A percentile compares a stretch with the other conserved stretches of the same genome.
Evolutionary conservation across 306 rosid genomes (phyloP).

Genomic region (Quercus cerris): DNA sequence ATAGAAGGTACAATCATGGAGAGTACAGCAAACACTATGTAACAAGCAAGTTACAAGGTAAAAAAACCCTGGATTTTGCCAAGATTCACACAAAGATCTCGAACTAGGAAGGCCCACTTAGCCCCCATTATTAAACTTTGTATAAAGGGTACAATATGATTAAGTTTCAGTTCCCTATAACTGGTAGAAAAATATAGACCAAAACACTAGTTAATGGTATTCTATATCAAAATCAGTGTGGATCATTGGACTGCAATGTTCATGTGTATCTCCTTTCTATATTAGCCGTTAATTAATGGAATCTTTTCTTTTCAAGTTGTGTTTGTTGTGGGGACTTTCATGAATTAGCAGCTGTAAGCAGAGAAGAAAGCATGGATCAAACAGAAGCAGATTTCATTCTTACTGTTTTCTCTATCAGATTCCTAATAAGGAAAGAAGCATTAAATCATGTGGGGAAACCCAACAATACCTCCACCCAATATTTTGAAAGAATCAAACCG

Average conservation of each 20-base stretch:
- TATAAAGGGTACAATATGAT: conserved; percentile 6
- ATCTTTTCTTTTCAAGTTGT: conserved; percentile 30
- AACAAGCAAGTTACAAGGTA: conserved; percentile 89
- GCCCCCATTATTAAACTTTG: conserved; percentile 25
- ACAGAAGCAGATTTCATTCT: conserved; percentile 11
- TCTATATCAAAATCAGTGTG: conserved; percentile 21
- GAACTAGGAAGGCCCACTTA: conserved; percentile 28
- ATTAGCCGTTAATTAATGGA: conserved; percentile 33
- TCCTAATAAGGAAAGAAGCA: conserved; percentile 31
- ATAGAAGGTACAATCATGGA: conserved; percentile 83
- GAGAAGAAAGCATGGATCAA: conserved; percentile 17
- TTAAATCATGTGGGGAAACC: conserved; percentile 32
- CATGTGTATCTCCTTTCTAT: conserved; percentile 10
- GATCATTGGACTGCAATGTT: conserved; percentile 34
- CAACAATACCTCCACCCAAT: conserved; percentile 22
- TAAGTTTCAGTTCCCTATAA: conserved; percentile 17
- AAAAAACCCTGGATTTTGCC: conserved; percentile 80
- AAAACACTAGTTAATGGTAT: conserved; percentile 25
- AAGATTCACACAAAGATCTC: conserved; percentile 42
- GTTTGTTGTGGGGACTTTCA: conserved; percentile 20
- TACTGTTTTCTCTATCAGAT: conserved; percentile 15
- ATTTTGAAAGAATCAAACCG: conserved; percentile 31
- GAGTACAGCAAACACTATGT: conserved; percentile 86
- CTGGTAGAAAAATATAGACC: conserved; percentile 22
- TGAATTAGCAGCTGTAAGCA: conserved; percentile 24